Base-by-base conservation (phyloP, 2,329 filamentous ascomycete species). In the Fusarium lateritium region DNA sequence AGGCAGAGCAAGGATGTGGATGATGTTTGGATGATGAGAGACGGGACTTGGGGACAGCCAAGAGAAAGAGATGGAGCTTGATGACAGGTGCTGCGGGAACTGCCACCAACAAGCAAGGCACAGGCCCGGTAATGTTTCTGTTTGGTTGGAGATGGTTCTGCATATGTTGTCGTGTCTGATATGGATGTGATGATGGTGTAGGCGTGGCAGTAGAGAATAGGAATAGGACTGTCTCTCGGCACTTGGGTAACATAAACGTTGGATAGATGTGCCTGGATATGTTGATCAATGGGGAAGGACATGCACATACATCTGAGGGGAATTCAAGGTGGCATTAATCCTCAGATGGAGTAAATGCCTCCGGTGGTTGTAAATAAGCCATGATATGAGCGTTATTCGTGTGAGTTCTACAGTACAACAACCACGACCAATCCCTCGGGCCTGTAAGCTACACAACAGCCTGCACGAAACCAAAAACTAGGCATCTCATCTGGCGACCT, bases 1-100 rank as follows among this genome's bases (percentile, higher is more conserved):
- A 56, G 63, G 69, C 63, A 47, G 38, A 63, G 53, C 67, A 50
- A 38, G 61, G 52, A 69, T 68, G 54, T 31, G 31, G 45, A 69
- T 68, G 51, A 69, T 61, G 65, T 43, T 56, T 43, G 24, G 56
- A 38, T 67, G 62, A 62, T 59, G 65, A 64, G 42, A 47, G 46
- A 47, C 21, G 28, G 28, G 28, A 44, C 22, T 59, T 24, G 56
- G 42, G 22, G 31, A 52, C 38, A 21, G 28, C 39, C 50, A 43
- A 53, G 28, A 39, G 55, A 34, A 19, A 39, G 31, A 53, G 56
- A 63, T 49, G 49, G 54, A 38, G 59, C 45, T 39, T 50, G 46
- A 31, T 57, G 55, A 22, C 24, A 47, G 42, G 24, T 42, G 21
- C 39, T 42, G 38, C 38, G 45, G 42, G 50, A 45, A 60, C 56